phyloP scores from a whole-genome alignment of 768 basidiomycete genomes.

The Rhodosporidiobolus sp. region DNA sequence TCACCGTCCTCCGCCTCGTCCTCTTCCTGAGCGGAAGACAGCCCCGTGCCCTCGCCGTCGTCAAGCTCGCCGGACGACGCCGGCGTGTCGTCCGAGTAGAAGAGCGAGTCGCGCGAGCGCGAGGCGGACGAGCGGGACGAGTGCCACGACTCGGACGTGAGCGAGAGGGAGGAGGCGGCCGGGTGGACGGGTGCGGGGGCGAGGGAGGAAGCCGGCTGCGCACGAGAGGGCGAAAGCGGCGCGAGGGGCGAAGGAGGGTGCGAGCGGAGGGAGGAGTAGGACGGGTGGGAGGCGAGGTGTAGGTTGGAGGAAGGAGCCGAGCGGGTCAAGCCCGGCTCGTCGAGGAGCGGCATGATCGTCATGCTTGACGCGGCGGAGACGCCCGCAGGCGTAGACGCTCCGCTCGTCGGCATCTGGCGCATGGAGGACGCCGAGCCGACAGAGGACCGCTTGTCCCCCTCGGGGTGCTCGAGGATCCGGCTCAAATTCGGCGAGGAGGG shows the following conservation, averaged over 20 bases:
- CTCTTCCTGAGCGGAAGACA: constrained; percentile 2
- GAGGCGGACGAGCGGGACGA: constrained; percentile 12
- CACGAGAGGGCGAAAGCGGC: not conserved
- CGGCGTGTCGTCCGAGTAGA: constrained; percentile 13
- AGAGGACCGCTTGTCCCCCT: constrained; percentile 1
- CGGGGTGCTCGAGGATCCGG: constrained; percentile 27
- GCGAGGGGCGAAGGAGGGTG: not conserved
- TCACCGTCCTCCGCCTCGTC: not conserved
- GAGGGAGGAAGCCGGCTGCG: not conserved
- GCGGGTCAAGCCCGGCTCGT: not conserved
- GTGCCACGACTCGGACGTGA: not conserved
- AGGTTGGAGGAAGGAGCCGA: not conserved
- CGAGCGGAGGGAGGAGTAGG: not conserved
- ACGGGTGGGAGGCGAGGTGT: not conserved
- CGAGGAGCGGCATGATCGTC: not conserved
- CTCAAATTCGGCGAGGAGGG: constrained; percentile 20
- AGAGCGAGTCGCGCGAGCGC: constrained; percentile 3
- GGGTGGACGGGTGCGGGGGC: too few relatives aligned
- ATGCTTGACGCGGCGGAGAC: not conserved
- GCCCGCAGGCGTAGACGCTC: not conserved
- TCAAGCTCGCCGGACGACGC: not conserved
- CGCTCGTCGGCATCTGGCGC: not conserved
- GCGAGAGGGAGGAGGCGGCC: not conserved
- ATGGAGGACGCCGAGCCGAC: not conserved
- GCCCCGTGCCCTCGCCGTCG: not conserved